Evolutionary conservation across 495 filamentous ascomycete genomes (phyloP), one percentile per base, ranked within the genome.

Genomic region (Neurospora cerealis): DNA sequence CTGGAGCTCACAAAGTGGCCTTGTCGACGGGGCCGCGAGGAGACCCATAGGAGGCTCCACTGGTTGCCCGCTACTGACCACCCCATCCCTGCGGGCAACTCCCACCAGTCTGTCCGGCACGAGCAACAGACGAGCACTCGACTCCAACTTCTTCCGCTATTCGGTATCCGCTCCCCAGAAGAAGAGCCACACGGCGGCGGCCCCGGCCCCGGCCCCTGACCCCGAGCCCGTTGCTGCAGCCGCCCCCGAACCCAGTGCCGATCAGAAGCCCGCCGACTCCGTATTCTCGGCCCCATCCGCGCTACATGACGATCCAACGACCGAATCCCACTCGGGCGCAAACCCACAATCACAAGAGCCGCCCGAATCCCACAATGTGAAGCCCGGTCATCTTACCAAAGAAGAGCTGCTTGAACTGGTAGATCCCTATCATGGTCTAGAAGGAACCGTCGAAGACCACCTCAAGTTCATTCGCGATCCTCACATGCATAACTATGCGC

Each of bases 381-480:
- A 71, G 40, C 48, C 15, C 69, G 21, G 48, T 38, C 32, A 42
- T 21, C 79, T 77, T 34, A 69, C 75, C 69, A 83, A 79, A 74
- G 74, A 84, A 48, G 82, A 86, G 72, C 80, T 88, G 69, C 80
- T 87, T n/a, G 80, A 77, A 9, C 77, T 88, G 38, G 80, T 89
- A 48, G 85, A 86, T 48, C 79, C 81, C 38, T 85, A 87, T 74
- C 81, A 82, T 72, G 82, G 80, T 71, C 80, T 78, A 21, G 75
- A 76, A n/a, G 75, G 78, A n/a, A 74, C 81, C 11, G 83, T 85
- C 19, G 83, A 87, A 15, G 86, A 87, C 37, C 80, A 86, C 69
- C 75, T 88, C 69, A 77, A 80, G 42, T 80, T 83, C 73, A 71
- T 84, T 46, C 81, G 75, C 70, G 87, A 84, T 66, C 85, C 83